Evolutionary conservation across 108 stramenopile genomes (phyloP).

Genomic region (Bacterosira constricta): DNA sequence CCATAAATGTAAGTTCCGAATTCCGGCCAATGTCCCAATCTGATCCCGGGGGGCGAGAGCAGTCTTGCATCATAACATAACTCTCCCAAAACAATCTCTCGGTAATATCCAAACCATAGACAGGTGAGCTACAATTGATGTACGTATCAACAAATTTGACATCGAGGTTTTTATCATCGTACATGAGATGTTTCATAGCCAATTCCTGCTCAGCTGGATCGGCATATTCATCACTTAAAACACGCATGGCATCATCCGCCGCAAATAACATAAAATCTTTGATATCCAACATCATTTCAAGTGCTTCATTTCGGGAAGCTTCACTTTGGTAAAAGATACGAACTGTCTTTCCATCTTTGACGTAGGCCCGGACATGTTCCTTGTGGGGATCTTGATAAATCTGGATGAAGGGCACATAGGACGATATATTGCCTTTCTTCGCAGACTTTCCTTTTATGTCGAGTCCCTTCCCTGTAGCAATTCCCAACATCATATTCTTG

Average conservation of each 20-base stretch:
- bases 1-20: conserved; percentile 43
- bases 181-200: conserved; percentile 45
- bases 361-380: conserved; percentile 16
- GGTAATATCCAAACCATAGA: conserved; percentile 53
- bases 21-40: conserved; percentile 54
- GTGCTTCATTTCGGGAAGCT: conserved; percentile 20
- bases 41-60: conserved; percentile 33
- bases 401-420: conserved; percentile 75
- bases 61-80: conserved; percentile 51
- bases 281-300: conserved; percentile 30
- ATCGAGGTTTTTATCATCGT: conserved; percentile 21
- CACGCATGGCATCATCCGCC: conserved; percentile 29
- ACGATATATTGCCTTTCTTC: conserved; percentile 58
- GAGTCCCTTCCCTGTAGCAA: conserved; percentile 73
- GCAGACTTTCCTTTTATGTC: conserved; percentile 84
- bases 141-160: conserved; percentile 22
- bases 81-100: conserved; percentile 62
- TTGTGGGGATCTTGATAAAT: conserved; percentile 66
- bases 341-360: conserved; percentile 31
- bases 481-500: conserved; percentile 71
- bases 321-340: conserved; percentile 36
- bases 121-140: neutral
- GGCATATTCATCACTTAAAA: conserved; percentile 32
- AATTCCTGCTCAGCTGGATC: conserved; percentile 27
- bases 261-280: conserved; percentile 35